Evolutionary conservation across 129 eudicot species (phyloP).

Genomic region (sunflower (Helianthus annuus)): HanXRQr2.0-SUNRISE NC_035448.2:189929057-189929556

Average conservation of each 20-base stretch:
- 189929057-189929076: too few relatives aligned
- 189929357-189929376: slow-evolving; percentile 21
- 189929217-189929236: too few relatives aligned
- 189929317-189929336: slow-evolving; percentile 8
- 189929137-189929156: too few relatives aligned
- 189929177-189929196: too few relatives aligned
- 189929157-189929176: too few relatives aligned
- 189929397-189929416: slow-evolving; percentile 13
- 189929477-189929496: slow-evolving; percentile 84
- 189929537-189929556: background rate
- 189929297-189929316: background rate
- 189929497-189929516: slow-evolving; percentile 68
- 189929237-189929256: too few relatives aligned
- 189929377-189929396: slow-evolving; percentile 22
- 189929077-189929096: too few relatives aligned
- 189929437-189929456: slow-evolving; percentile 98
- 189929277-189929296: background rate
- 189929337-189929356: background rate
- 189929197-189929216: too few relatives aligned
- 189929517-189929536: background rate
- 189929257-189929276: too few relatives aligned
- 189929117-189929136: too few relatives aligned
- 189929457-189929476: slow-evolving; percentile 88
- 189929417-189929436: slow-evolving; percentile 5
- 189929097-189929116: too few relatives aligned